phyloP scores from a whole-genome alignment of 2,329 filamentous ascomycete genomes.

The Aquanectria penicillioides region DNA sequence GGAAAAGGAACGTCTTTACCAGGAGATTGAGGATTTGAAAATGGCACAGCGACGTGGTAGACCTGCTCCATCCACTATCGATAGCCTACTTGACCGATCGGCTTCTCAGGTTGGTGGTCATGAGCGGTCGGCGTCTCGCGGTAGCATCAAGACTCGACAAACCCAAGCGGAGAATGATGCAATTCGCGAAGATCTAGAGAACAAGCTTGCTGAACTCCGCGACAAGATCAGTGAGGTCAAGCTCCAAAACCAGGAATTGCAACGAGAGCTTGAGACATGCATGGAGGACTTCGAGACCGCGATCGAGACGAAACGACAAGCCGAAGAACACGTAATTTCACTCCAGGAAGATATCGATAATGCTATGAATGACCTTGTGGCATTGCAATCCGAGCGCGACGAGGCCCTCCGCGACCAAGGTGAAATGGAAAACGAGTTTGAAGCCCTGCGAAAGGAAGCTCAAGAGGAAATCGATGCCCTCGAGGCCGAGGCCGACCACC shows the following conservation, averaged over 20 bases:
- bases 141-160: conserved; percentile 74
- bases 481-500: conserved; percentile 78
- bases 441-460: conserved; percentile 69
- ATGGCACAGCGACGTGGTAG: conserved; percentile 81
- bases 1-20: conserved; percentile 93
- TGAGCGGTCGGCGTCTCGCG: conserved; percentile 77
- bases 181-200: conserved; percentile 88
- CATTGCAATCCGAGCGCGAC: conserved; percentile 84
- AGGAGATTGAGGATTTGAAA: conserved; percentile 97
- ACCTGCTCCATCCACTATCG: conserved; percentile 72
- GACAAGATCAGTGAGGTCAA: conserved; percentile 89
- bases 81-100: conserved; percentile 94
- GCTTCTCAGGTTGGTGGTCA: conserved; percentile 81
- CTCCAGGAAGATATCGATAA: conserved; percentile 85
- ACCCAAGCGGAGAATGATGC: conserved; percentile 73
- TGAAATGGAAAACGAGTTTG: conserved; percentile 69
- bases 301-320: conserved; percentile 69
- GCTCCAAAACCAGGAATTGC: conserved; percentile 88
- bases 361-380: conserved; percentile 81
- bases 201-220: conserved; percentile 81
- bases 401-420: conserved; percentile 77
- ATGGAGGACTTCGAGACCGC: conserved; percentile 82
- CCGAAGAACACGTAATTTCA: conserved; percentile 66
- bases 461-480: conserved; percentile 74
- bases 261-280: conserved; percentile 82